These are phyloP conservation scores for Teratosphaeria gauchensis DNA, from an alignment of 2,329 filamentous ascomycete species.

Conservation along the genomic window DNA sequence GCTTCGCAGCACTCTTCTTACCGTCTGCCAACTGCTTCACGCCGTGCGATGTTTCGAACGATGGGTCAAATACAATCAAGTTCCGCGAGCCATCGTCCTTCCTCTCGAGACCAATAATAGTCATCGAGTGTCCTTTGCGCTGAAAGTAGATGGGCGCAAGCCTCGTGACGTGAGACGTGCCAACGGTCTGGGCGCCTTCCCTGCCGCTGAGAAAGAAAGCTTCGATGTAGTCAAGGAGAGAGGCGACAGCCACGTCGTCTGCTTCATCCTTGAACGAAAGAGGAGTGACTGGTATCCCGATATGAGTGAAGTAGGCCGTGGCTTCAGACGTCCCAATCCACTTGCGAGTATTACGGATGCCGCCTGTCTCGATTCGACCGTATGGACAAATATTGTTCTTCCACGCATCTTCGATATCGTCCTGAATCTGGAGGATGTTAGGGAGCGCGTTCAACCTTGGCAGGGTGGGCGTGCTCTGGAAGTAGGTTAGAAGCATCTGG, in stretches of 20 bases:
- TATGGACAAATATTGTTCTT: constrained; percentile 69
- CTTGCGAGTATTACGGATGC: constrained; percentile 78
- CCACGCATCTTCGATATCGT: constrained; percentile 81
- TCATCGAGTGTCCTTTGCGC: constrained; percentile 82
- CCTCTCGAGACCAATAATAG: constrained; percentile 75
- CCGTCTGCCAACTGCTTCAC: constrained; percentile 51
- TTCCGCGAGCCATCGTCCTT: constrained; percentile 53
- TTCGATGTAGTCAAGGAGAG: constrained; percentile 60
- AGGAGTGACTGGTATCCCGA: constrained; percentile 46
- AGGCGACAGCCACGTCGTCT: constrained; percentile 41
- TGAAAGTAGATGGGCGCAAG: constrained; percentile 86
- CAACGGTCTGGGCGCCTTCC: constrained; percentile 37
- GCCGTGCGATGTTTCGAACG: constrained; percentile 59
- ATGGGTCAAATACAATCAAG: constrained; percentile 81
- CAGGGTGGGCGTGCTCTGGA: constrained; percentile 33
- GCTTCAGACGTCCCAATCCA: constrained; percentile 93
- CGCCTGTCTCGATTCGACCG: constrained; percentile 72
- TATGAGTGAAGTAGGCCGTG: constrained; percentile 66
- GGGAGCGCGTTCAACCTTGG: constrained; percentile 43
- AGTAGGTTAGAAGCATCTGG: constrained; percentile 78
- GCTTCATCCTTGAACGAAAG: constrained; percentile 35
- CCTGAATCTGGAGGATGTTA: constrained; percentile 71
- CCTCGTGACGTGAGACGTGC: constrained; percentile 60
- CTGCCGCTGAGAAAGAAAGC: constrained; percentile 57
- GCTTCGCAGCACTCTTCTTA: constrained; percentile 27